A percentile compares a stretch with the other conserved stretches of the same genome.
phyloP scores from a whole-genome alignment of 2,329 filamentous ascomycete genomes.

The Penicillium oxalicum region DNA sequence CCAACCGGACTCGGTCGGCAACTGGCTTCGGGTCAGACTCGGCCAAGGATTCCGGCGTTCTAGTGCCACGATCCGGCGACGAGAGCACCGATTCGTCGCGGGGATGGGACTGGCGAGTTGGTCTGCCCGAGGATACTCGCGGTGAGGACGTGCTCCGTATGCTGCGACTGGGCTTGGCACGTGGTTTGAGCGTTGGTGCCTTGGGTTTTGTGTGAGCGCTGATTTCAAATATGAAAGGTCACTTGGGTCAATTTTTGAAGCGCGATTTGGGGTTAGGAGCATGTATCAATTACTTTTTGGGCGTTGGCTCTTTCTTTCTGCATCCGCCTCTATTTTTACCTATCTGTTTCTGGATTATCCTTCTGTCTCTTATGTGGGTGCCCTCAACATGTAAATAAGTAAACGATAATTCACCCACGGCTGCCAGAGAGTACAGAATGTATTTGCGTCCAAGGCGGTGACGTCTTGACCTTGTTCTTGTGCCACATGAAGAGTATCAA shows the following conservation, averaged over 20 bases:
- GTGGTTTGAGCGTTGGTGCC: slow-evolving; percentile 54
- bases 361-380: too few species aligned
- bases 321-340: background rate
- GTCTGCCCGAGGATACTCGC: slow-evolving; percentile 51
- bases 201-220: slow-evolving; percentile 20
- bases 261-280: background rate
- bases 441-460: too few species aligned
- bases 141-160: slow-evolving; percentile 66
- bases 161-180: slow-evolving; percentile 66
- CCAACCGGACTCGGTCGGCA: slow-evolving; percentile 21
- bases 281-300: slow-evolving; percentile 3
- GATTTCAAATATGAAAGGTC: background rate
- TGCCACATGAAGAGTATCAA: too few species aligned
- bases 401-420: too few species aligned
- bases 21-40: slow-evolving; percentile 38
- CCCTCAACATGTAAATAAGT: too few species aligned
- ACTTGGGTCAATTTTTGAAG: slow-evolving; percentile 1
- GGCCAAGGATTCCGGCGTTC: slow-evolving; percentile 49
- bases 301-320: background rate
- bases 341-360: background rate
- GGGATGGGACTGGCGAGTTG: slow-evolving; percentile 67
- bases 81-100: slow-evolving; percentile 41
- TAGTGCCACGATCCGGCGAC: slow-evolving; percentile 32
- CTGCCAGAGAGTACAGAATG: too few species aligned
- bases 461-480: too few species aligned